phyloP scores from a whole-genome alignment of 2,329 filamentous ascomycete genomes.

The Trichophyton rubrum region DNA sequence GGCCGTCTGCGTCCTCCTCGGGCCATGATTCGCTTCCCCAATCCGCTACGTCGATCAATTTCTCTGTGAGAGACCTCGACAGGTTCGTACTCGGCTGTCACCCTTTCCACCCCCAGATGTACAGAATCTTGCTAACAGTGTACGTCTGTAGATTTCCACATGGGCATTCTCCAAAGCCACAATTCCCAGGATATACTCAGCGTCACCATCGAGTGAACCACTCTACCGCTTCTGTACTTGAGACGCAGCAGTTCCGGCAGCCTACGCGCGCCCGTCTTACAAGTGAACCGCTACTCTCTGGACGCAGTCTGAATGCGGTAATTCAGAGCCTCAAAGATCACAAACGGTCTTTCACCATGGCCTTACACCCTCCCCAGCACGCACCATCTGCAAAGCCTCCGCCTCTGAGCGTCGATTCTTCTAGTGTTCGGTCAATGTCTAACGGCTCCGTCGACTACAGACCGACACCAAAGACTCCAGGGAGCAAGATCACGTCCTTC shows the following conservation, averaged over 20 bases:
- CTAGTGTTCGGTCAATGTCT: slow-evolving; percentile 22
- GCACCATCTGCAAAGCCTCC: slow-evolving; percentile 23
- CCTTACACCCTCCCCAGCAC: slow-evolving; percentile 28
- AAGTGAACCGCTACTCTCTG: background rate
- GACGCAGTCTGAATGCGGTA: slow-evolving; percentile 2
- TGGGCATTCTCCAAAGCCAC: background rate
- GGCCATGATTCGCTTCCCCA: slow-evolving; percentile 6
- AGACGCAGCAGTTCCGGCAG: background rate
- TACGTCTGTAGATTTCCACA: background rate
- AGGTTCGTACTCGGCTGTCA: slow-evolving; percentile 27
- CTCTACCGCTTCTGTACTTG: background rate
- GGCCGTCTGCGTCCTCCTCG: background rate
- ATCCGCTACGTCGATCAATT: slow-evolving; percentile 19
- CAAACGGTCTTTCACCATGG: slow-evolving; percentile 32
- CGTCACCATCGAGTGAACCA: background rate
- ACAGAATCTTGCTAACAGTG: background rate
- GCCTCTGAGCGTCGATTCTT: slow-evolving; percentile 34
- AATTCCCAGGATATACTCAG: background rate
- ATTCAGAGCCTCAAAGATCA: slow-evolving; percentile 13
- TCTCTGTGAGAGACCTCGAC: slow-evolving; percentile 28
- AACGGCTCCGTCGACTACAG: slow-evolving; percentile 22
- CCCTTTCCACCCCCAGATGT: background rate
- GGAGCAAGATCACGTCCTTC: slow-evolving; percentile 50
- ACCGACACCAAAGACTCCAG: slow-evolving; percentile 39
- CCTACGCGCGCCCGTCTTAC: background rate